Percentiles rank a stretch among this genome's conserved stretches.
Evolutionary conservation across 1,284 basidiomycete genomes (phyloP).

Genomic region (Neonothopanus nambi): DNA sequence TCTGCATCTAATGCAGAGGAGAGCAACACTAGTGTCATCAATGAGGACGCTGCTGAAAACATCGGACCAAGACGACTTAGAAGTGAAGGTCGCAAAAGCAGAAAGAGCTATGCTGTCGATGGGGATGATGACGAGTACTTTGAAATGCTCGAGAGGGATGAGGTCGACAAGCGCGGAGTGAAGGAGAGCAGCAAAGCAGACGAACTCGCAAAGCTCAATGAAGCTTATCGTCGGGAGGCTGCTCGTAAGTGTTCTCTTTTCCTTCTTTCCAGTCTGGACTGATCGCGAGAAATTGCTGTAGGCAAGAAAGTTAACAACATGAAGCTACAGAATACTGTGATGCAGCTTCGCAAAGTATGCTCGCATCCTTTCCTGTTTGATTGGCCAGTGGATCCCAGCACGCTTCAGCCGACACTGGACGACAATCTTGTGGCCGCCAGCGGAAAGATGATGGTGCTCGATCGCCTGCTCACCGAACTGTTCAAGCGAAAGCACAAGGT

Average conservation of each 20-base stretch:
- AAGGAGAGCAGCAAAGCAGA: slow-evolving; percentile 36
- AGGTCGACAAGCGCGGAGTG: slow-evolving; percentile 38
- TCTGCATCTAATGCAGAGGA: slow-evolving; percentile 9
- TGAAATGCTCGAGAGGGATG: slow-evolving; percentile 54
- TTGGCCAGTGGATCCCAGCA: slow-evolving; percentile 75
- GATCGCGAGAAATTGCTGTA: slow-evolving; percentile 28
- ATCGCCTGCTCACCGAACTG: slow-evolving; percentile 85
- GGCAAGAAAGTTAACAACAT: slow-evolving; percentile 88
- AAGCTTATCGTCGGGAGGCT: slow-evolving; percentile 57
- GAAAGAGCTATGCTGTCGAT: slow-evolving; percentile 52
- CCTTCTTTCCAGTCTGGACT: slow-evolving; percentile 3
- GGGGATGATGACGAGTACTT: slow-evolving; percentile 74
- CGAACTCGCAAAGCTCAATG: slow-evolving; percentile 44
- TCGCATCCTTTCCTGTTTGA: slow-evolving; percentile 94
- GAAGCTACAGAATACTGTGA: slow-evolving; percentile 90
- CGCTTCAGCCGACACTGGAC: slow-evolving; percentile 61
- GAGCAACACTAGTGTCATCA: slow-evolving; percentile 29
- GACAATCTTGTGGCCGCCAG: slow-evolving; percentile 83
- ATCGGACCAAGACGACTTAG: slow-evolving; percentile 29
- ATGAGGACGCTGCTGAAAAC: slow-evolving; percentile 23
- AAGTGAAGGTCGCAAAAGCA: slow-evolving; percentile 29
- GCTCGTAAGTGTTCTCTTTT: slow-evolving; percentile 50
- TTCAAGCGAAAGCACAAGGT: slow-evolving; percentile 87
- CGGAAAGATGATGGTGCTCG: slow-evolving; percentile 96
- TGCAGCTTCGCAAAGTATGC: slow-evolving; percentile 95